Evolutionary conservation across 2,329 filamentous ascomycete genomes (phyloP), one percentile per base, ranked within the genome.

Genomic region (Alternaria sp.): DNA sequence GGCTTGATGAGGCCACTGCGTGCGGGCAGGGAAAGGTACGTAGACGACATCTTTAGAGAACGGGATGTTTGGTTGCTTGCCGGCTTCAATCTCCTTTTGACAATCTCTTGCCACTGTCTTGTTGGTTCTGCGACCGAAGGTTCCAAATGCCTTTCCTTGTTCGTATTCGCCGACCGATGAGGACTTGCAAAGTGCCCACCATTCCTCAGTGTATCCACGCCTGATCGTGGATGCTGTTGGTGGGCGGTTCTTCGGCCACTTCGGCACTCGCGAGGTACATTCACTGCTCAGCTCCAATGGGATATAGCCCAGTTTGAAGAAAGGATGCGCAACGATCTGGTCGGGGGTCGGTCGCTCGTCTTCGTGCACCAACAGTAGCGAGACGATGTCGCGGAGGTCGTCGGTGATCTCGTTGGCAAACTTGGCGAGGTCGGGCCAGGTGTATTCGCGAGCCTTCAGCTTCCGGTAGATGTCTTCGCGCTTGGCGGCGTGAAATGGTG

Each of bases 401-500:
- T 87, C 84, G 63, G 90, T 93, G 70, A 93, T 92, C 70, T 89
- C 88, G 76, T 89, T 92, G 56, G 87, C 86, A 12, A 88, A 87
- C 43, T 86, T 87, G 58, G 90, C 88, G 25, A 88, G 80, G 61
- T 87, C 86, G 14, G 92, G 92, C 92, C 92, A 95, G 74, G 92
- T 90, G 77, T 94, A 95, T 74, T 94, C 91, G 70, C 91, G 86
- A 71, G 90, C 79, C 86, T 88, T 79, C 84, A 85, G 88, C 68
- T 86, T 86, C 72, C 85, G 83, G 81, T 96, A 96, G 64, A 96
- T 96, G 75, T 95, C 92, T 76, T 96, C 92, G 18, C 92, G 92
- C 44, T 92, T 95, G 12, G 90, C 90, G 12, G 96, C 97, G 81
- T 99, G 96, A 79, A 99, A 99, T 0, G 96, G 96, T 1, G 96